Conservation (phyloP, 768 basidiomycete species). For the Boletus insuetus region DNA sequence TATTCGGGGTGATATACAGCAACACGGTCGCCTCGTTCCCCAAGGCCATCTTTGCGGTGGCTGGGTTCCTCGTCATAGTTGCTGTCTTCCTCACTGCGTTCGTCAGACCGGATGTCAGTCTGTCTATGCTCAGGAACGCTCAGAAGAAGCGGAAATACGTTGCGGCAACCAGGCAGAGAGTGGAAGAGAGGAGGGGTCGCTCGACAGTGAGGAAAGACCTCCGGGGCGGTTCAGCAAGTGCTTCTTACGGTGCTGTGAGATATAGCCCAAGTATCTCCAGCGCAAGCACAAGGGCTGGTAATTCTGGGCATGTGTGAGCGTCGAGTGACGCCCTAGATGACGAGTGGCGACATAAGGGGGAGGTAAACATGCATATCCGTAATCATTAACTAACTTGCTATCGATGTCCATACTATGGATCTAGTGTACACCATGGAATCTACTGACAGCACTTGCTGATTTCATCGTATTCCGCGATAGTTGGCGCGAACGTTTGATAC, state of each 20-base stretch:
- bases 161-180: constrained; percentile 2
- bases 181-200: constrained; percentile 22
- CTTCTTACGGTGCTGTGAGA: constrained; percentile 17
- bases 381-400: constrained; percentile 12
- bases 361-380: constrained; percentile 8
- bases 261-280: constrained; percentile 6
- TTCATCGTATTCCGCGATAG: too few relatives aligned
- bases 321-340: background rate
- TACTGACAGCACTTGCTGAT: background rate
- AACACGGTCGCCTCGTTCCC: constrained; percentile 62
- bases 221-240: constrained; percentile 30
- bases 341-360: background rate
- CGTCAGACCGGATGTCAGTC: constrained; percentile 34
- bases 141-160: constrained; percentile 5
- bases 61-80: constrained; percentile 51
- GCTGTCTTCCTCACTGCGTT: constrained; percentile 47
- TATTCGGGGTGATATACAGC: constrained; percentile 69
- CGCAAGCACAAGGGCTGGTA: constrained; percentile 3
- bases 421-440: background rate
- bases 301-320: constrained; percentile 1
- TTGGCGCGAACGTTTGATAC: too few relatives aligned
- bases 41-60: constrained; percentile 64
- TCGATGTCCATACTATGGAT: background rate
- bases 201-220: constrained; percentile 41
- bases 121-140: constrained; percentile 17